These are phyloP conservation scores for Metarhizium humberi DNA, from an alignment of 2,329 filamentous ascomycete species.

Conservation along the genomic window DNA sequence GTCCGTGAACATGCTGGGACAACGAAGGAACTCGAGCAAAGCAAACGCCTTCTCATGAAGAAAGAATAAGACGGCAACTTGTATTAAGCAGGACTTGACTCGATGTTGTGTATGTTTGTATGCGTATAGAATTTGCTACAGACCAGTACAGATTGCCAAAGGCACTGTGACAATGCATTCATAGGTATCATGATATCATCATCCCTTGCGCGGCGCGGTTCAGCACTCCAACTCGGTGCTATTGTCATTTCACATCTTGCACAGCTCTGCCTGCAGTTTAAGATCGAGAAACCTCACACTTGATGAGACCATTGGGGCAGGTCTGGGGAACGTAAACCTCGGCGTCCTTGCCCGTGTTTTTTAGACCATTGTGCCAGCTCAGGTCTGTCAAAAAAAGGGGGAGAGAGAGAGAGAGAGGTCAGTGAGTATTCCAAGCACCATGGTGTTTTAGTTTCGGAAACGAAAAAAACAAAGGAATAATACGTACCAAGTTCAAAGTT, in stretches of 20 bases:
- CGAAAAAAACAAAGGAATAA: background rate
- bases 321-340: slow-evolving; percentile 93
- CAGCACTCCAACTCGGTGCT: background rate
- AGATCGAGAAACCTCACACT: slow-evolving; percentile 70
- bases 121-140: background rate
- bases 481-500: slow-evolving; percentile 77
- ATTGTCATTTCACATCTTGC: background rate
- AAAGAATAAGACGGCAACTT: background rate
- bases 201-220: background rate
- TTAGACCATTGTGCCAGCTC: slow-evolving; percentile 89
- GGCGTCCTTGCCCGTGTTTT: slow-evolving; percentile 93
- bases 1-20: background rate
- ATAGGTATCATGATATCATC: background rate
- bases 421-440: background rate
- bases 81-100: background rate
- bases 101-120: background rate
- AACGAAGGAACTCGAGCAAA: background rate
- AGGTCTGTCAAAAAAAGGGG: slow-evolving; percentile 49
- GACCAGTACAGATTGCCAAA: background rate
- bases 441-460: background rate
- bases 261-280: slow-evolving; percentile 9
- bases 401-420: background rate
- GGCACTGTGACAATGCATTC: background rate
- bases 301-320: slow-evolving; percentile 89
- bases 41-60: background rate